Conservation (phyloP, 768 basidiomycete genomes). For the Paxillus ammoniavirescens region DNA sequence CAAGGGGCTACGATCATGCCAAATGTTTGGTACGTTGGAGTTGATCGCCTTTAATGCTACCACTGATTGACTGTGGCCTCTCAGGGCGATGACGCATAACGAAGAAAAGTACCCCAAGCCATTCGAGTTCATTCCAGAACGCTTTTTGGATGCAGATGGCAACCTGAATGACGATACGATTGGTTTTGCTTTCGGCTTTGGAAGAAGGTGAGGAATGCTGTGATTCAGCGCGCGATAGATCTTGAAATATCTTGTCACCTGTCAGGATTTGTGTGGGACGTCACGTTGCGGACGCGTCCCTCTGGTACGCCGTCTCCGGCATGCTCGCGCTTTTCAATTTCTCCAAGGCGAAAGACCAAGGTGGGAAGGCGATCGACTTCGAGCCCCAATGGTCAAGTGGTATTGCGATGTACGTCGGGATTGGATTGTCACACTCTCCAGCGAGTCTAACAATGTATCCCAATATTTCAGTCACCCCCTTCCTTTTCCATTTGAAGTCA, state of each 20-base stretch:
- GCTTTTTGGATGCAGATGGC: constrained; percentile 24
- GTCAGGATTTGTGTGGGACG: constrained; percentile 24
- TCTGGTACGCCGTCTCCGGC: constrained; percentile 27
- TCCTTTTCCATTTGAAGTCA: constrained; percentile 13
- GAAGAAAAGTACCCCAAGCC: constrained; percentile 31
- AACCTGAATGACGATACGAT: constrained; percentile 22
- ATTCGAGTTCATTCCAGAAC: constrained; percentile 31
- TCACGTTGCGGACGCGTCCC: constrained; percentile 23
- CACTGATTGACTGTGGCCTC: not conserved
- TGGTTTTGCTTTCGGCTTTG: constrained; percentile 23
- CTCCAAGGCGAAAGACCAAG: constrained; percentile 17
- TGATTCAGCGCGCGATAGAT: not conserved
- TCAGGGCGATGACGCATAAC: constrained; percentile 36
- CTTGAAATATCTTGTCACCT: not conserved
- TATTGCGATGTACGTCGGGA: constrained; percentile 11
- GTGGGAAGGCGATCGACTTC: constrained; percentile 24
- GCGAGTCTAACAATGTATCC: not conserved
- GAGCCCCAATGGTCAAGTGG: constrained; percentile 15
- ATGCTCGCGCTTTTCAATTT: constrained; percentile 31
- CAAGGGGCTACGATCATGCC: constrained; percentile 21
- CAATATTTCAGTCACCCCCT: constrained; percentile 14
- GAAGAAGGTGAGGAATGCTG: constrained; percentile 16
- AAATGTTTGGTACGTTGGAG: constrained; percentile 28
- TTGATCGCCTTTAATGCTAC: not conserved
- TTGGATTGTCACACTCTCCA: too few species aligned